These are phyloP conservation scores for Datisca glomerata DNA, from an alignment of 306 rosid species.

Conservation along the genomic window DNA sequence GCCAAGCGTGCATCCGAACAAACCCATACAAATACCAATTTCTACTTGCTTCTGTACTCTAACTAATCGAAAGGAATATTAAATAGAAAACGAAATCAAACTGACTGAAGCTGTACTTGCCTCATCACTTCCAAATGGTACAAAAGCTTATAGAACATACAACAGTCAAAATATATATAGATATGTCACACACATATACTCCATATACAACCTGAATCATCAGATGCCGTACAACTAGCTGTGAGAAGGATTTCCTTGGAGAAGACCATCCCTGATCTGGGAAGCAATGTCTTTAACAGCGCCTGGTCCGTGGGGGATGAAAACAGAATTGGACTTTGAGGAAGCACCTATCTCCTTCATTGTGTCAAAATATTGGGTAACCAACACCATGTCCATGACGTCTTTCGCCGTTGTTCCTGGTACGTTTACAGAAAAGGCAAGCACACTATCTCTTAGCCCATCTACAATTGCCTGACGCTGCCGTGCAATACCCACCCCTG, in stretches of 20 bases:
- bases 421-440: slow-evolving; percentile 39
- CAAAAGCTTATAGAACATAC: too few species aligned
- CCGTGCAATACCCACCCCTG: slow-evolving; percentile 43
- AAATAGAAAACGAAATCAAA: too few species aligned
- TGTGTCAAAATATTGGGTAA: slow-evolving; percentile 46
- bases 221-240: too few species aligned
- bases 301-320: slow-evolving; percentile 48
- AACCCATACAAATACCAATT: too few species aligned
- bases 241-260: slow-evolving; percentile 20
- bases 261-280: slow-evolving; percentile 43
- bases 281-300: slow-evolving; percentile 37
- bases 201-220: too few species aligned
- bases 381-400: slow-evolving; percentile 51
- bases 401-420: slow-evolving; percentile 44
- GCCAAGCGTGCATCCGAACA: too few species aligned
- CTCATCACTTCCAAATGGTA: too few species aligned
- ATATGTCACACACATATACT: too few species aligned
- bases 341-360: slow-evolving; percentile 47
- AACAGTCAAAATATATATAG: too few species aligned
- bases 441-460: slow-evolving; percentile 47
- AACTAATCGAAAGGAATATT: too few species aligned
- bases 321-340: slow-evolving; percentile 32
- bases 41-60: too few species aligned
- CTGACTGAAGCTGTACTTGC: too few species aligned
- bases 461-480: slow-evolving; percentile 55